A percentile compares a stretch with the other conserved stretches of the same genome.
Conservation (phyloP, 768 basidiomycete species). For the Russula lepida region DNA sequence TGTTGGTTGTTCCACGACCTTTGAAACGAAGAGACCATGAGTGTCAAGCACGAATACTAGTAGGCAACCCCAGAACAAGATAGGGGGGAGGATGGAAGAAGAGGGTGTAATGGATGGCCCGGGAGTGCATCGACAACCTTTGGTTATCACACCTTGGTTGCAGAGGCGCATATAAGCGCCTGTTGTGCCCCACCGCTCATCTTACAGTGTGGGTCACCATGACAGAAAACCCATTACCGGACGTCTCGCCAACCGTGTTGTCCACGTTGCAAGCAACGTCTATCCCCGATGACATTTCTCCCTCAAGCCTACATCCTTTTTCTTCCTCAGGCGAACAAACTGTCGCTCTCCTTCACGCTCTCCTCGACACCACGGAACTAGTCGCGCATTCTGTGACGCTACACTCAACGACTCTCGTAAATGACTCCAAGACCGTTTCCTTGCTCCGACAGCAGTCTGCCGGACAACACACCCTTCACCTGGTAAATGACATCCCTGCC, state of each 20-base stretch:
- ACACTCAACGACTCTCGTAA: conserved; percentile 6
- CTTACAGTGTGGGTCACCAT: not conserved
- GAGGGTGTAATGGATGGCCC: not conserved
- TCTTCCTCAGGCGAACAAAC: conserved; percentile 12
- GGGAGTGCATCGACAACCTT: not conserved
- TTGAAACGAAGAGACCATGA: not conserved
- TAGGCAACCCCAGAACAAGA: not conserved
- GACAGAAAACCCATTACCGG: conserved; percentile 2
- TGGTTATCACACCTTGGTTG: not conserved
- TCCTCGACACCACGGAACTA: conserved; percentile 11
- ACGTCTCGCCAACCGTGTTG: conserved; percentile 7
- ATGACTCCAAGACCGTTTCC: conserved; percentile 19
- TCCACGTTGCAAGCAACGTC: conserved; percentile 3
- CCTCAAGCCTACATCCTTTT: not conserved
- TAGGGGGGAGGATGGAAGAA: not conserved
- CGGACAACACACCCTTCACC: conserved; percentile 9
- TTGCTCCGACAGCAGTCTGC: conserved; percentile 17
- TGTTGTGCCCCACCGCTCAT: not conserved
- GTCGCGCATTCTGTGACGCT: conserved; percentile 9
- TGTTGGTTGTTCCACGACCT: not conserved
- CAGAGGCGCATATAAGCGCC: not conserved
- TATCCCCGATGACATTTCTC: not conserved
- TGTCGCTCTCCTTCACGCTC: conserved; percentile 6
- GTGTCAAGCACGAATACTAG: not conserved
- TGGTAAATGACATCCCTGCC: not conserved